Base-by-base conservation (phyloP, 805 yeast species). In the Saccharomycopsis schoenii region DNA sequence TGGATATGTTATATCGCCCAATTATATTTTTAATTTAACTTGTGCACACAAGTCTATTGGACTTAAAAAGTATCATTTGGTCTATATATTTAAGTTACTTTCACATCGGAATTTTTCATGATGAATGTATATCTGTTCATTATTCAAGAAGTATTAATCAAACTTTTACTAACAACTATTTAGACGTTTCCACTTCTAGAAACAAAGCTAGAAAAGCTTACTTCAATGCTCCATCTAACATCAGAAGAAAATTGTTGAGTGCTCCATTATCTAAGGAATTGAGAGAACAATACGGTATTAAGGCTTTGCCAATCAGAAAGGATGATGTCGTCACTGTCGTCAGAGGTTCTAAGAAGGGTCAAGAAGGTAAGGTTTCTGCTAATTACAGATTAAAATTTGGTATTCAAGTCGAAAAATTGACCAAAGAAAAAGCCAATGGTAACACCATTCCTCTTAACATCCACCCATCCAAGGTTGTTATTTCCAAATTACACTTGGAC, bases 121-220 rank as follows among this genome's bases (percentile, higher is more conserved):
- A 9, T 12, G 15, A 37, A 37, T 14, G 11, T 37, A 37, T 37
- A 37, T 37, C 41, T 37, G 15, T 9, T 5, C 12, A 37, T 56
- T n/a, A n/a, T n/a, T n/a, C 39, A 11, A n/a, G 39, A 15, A n/a
- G 5, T n/a, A n/a, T 15, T 15, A 24, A 19, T 21, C 15, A 19
- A 29, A 54, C 15, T 9, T 4, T n/a, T 55, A 60, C 62, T 60
- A 60, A 60, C 59, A 11, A 5, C 21, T 34, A 60, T 39, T 58
- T 67, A 88, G 97, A 94, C 97, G 98, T 94, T 80, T 91, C 99
- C 75, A 86, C 96, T 79, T 92, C 97, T 77, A 94, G 99, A 85
- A 88, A 96, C 80, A 94, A 94, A 88, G 84, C 97, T 80, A 92
- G 99, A 89, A 94, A 94, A 89, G 98, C 98, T 80, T 89, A 94